These are phyloP conservation scores for Phytophthora colocasiae DNA, from an alignment of 352 stramenopile genomes.

Conservation along the genomic window DNA sequence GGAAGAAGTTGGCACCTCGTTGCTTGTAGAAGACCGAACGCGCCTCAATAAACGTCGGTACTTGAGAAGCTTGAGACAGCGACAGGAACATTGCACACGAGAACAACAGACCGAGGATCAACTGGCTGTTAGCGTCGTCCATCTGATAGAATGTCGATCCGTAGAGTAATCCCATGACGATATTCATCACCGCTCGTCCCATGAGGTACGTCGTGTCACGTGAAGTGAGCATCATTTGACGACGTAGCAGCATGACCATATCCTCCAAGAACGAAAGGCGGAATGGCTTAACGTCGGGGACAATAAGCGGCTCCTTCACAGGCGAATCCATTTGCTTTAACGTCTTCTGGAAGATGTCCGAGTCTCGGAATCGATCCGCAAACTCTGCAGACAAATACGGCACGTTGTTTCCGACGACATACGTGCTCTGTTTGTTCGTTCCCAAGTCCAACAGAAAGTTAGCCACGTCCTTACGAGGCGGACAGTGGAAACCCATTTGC, in stretches of 20 bases:
- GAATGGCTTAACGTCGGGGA: slow-evolving; percentile 39
- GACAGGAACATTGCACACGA: slow-evolving; percentile 87
- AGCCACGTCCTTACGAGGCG: slow-evolving; percentile 25
- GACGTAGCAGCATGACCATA: slow-evolving; percentile 42
- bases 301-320: slow-evolving; percentile 32
- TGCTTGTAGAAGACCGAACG: slow-evolving; percentile 91
- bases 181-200: slow-evolving; percentile 56
- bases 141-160: slow-evolving; percentile 72
- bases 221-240: slow-evolving; percentile 75
- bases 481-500: slow-evolving; percentile 47
- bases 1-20: slow-evolving; percentile 87
- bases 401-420: slow-evolving; percentile 14
- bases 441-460: slow-evolving; percentile 26
- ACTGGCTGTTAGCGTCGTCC: slow-evolving; percentile 50
- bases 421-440: slow-evolving; percentile 23
- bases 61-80: slow-evolving; percentile 76
- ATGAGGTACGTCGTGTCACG: slow-evolving; percentile 63
- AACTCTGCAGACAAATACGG: slow-evolving; percentile 47
- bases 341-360: slow-evolving; percentile 55
- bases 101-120: slow-evolving; percentile 88
- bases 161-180: slow-evolving; percentile 70
- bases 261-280: slow-evolving; percentile 55
- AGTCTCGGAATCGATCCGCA: slow-evolving; percentile 49
- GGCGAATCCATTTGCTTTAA: slow-evolving; percentile 41
- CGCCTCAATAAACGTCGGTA: slow-evolving; percentile 82